phyloP scores from a whole-genome alignment of 2,329 filamentous ascomycete species.

The Xylaria sp. region DNA sequence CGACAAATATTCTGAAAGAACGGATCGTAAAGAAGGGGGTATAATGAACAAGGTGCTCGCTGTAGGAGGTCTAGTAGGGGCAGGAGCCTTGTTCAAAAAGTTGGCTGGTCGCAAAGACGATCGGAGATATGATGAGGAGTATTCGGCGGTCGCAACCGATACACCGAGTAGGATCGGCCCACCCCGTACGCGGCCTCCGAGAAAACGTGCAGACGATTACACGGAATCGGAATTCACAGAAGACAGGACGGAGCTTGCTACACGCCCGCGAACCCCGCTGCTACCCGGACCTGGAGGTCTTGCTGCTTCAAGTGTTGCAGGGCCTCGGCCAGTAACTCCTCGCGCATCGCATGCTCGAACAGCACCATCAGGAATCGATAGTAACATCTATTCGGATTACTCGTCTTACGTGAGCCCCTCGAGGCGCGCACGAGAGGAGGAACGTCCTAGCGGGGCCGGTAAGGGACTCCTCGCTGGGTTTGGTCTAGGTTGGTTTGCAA shows the following conservation, averaged over 20 bases:
- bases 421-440: constrained; percentile 59
- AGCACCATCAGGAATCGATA: constrained; percentile 55
- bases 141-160: constrained; percentile 70
- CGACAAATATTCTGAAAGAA: constrained; percentile 71
- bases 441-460: constrained; percentile 57
- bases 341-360: constrained; percentile 58
- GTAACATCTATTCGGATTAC: constrained; percentile 65
- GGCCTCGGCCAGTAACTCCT: constrained; percentile 58
- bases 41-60: constrained; percentile 70
- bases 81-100: constrained; percentile 68
- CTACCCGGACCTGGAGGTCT: constrained; percentile 60
- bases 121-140: constrained; percentile 64
- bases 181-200: constrained; percentile 47
- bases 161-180: constrained; percentile 62
- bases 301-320: constrained; percentile 57
- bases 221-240: constrained; percentile 60
- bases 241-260: constrained; percentile 47
- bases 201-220: constrained; percentile 47
- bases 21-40: constrained; percentile 55
- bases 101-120: constrained; percentile 64
- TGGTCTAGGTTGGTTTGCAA: constrained; percentile 75
- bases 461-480: constrained; percentile 69
- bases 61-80: constrained; percentile 70
- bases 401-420: constrained; percentile 72
- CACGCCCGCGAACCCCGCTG: constrained; percentile 53